Conservation (phyloP, 1,139 yeast species). For the Pichia sp. region DNA sequence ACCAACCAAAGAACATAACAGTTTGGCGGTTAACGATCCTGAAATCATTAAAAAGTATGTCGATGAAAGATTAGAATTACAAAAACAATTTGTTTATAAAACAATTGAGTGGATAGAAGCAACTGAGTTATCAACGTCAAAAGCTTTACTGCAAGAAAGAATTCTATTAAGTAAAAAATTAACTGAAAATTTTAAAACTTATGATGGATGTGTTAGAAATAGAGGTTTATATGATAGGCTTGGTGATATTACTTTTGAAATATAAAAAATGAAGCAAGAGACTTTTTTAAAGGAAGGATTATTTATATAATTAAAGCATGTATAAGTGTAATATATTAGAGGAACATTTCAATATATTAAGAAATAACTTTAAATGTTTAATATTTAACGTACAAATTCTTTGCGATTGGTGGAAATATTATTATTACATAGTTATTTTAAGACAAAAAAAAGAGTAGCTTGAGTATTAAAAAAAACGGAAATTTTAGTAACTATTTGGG, state of each 20-base stretch:
- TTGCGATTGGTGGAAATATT: background rate
- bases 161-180: constrained; percentile 43
- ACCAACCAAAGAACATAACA: constrained; percentile 49
- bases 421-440: background rate
- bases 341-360: background rate
- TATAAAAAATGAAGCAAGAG: background rate
- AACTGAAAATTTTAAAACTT: constrained; percentile 47
- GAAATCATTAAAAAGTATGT: constrained; percentile 23
- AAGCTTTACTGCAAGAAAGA: constrained; percentile 39
- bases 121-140: constrained; percentile 37
- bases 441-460: background rate
- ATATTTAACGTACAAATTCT: background rate
- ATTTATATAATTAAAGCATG: background rate
- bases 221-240: constrained; percentile 54
- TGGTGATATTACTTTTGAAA: constrained; percentile 18
- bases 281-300: background rate
- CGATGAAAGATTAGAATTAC: constrained; percentile 43
- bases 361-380: background rate
- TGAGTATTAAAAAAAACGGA: no score
- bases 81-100: constrained; percentile 44
- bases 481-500: background rate
- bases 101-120: constrained; percentile 69
- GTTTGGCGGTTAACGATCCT: constrained; percentile 34
- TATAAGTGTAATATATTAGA: background rate
- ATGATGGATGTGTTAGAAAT: constrained; percentile 71